Base-by-base conservation (phyloP, 495 filamentous ascomycete genomes). In the Neurospora sp. region DNA sequence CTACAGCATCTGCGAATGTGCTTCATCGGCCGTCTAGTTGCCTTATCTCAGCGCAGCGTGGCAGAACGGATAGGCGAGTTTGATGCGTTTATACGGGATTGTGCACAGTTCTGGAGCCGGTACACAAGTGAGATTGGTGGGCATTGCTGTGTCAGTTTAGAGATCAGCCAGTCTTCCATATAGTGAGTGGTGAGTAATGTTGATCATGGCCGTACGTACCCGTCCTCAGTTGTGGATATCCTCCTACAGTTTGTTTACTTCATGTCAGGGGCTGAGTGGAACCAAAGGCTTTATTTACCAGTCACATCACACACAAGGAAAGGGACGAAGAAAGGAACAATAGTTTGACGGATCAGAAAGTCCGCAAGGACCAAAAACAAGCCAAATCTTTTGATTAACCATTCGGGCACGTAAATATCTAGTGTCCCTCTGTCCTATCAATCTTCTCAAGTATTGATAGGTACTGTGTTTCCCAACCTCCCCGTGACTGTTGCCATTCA, bases 161-260 rank as follows among this genome's bases (percentile, higher is more conserved):
- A n/a, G 3, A 44, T n/a, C 42, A 44, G 3, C 18, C 7, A 44
- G 7, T n/a, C 42, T 18, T n/a, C 42, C n/a, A 9, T 18, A 16
- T n/a, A 9, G 7, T 0, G n/a, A 10, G 3, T n/a, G 1, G 7
- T 0, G n/a, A 11, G 3, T 22, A 11, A 5, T 22, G 10, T 14
- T 27, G 20, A 3, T 6, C n/a, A 22, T 53, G 20, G 0, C 20
- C 6, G 2, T 1, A 22, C 10, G 1, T 27, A 22, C 20, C 46
- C 10, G 46, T 53, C 4, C 4, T 53, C 11, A 53, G 5, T 53
- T 53, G 46, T 53, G 46, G 46, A 27, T 27, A 22, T 53, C 20
- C 1, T 53, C 20, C 5, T 22, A 5, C 46, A 5, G 10, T 27
- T 53, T 53, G 46, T 53, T 53, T 53, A 53, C 46, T 22, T 48